Evolutionary conservation across 2,329 filamentous ascomycete genomes (phyloP).

Genomic region (Ampelomyces quisqualis): DNA sequence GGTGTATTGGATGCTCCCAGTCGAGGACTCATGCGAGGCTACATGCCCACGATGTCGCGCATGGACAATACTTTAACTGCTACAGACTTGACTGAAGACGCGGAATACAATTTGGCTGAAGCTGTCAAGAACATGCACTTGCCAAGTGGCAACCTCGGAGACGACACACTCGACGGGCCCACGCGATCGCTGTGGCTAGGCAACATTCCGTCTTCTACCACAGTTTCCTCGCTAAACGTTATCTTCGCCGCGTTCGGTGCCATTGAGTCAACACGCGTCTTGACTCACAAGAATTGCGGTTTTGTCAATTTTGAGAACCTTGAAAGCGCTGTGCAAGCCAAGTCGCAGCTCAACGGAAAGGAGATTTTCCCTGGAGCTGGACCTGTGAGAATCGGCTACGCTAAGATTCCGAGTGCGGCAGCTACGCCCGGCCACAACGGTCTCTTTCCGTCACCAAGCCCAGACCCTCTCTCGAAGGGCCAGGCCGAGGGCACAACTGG

Average conservation of each 20-base stretch:
- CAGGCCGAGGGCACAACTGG: slow-evolving; percentile 46
- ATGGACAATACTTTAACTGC: slow-evolving; percentile 70
- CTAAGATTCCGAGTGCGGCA: slow-evolving; percentile 88
- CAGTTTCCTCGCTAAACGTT: slow-evolving; percentile 87
- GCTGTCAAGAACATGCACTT: slow-evolving; percentile 72
- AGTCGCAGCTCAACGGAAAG: slow-evolving; percentile 86
- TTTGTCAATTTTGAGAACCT: slow-evolving; percentile 96
- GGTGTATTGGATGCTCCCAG: slow-evolving; percentile 82
- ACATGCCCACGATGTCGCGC: slow-evolving; percentile 61
- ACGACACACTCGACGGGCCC: slow-evolving; percentile 83
- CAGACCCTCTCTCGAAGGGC: slow-evolving; percentile 70
- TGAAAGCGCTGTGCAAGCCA: slow-evolving; percentile 88
- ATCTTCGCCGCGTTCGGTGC: slow-evolving; percentile 94
- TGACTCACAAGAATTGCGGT: slow-evolving; percentile 98
- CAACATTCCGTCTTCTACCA: slow-evolving; percentile 95
- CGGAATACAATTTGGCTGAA: slow-evolving; percentile 77
- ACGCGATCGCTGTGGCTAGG: slow-evolving; percentile 96
- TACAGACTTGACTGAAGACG: slow-evolving; percentile 73
- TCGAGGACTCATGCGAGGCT: slow-evolving; percentile 64
- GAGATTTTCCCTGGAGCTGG: slow-evolving; percentile 98
- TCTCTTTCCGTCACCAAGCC: slow-evolving; percentile 85
- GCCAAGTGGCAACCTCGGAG: slow-evolving; percentile 63
- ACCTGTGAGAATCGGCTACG: slow-evolving; percentile 93
- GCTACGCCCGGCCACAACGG: slow-evolving; percentile 86
- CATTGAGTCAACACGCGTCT: slow-evolving; percentile 85